phyloP scores from a whole-genome alignment of 192 early-diverging fungal genomes.

The Coemansia sp. region DNA sequence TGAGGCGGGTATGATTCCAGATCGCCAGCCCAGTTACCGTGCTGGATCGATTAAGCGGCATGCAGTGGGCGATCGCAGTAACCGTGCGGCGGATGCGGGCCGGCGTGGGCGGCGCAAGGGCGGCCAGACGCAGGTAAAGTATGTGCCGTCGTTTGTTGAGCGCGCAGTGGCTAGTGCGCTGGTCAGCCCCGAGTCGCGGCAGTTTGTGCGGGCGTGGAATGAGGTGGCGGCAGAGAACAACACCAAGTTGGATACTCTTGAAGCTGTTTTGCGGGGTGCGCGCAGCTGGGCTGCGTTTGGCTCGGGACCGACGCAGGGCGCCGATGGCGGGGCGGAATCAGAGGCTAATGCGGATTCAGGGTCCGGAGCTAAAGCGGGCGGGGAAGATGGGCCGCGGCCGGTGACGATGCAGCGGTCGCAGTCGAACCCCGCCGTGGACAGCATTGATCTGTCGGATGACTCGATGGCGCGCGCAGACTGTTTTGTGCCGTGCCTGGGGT shows the following conservation, averaged over 20 bases:
- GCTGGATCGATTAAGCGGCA: slow-evolving; percentile 29
- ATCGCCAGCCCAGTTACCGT: slow-evolving; percentile 51
- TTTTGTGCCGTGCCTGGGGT: slow-evolving; percentile 68
- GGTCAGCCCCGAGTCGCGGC: slow-evolving; percentile 68
- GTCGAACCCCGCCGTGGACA: slow-evolving; percentile 29
- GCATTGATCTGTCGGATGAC: slow-evolving; percentile 32
- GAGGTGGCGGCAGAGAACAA: slow-evolving; percentile 57
- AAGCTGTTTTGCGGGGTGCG: slow-evolving; percentile 56
- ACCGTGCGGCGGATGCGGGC: slow-evolving; percentile 27
- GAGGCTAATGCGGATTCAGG: neutral
- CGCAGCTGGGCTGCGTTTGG: slow-evolving; percentile 44
- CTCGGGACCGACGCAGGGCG: slow-evolving; percentile 18
- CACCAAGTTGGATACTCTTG: slow-evolving; percentile 55
- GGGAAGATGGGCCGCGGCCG: neutral
- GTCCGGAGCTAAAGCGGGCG: neutral
- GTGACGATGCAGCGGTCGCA: slow-evolving; percentile 31
- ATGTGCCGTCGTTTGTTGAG: slow-evolving; percentile 72
- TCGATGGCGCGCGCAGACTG: slow-evolving; percentile 43
- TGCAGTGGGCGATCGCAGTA: slow-evolving; percentile 14
- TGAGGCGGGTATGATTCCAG: slow-evolving; percentile 50
- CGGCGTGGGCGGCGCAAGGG: slow-evolving; percentile 38
- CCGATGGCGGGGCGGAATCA: neutral
- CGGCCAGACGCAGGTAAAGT: slow-evolving; percentile 37
- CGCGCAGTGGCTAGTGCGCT: slow-evolving; percentile 65
- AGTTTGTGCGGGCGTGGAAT: slow-evolving; percentile 65